Evolutionary conservation across 257 asterid genomes (phyloP), one percentile per base, ranked within the genome.

Genomic region (Gardenia jasminoides): DNA sequence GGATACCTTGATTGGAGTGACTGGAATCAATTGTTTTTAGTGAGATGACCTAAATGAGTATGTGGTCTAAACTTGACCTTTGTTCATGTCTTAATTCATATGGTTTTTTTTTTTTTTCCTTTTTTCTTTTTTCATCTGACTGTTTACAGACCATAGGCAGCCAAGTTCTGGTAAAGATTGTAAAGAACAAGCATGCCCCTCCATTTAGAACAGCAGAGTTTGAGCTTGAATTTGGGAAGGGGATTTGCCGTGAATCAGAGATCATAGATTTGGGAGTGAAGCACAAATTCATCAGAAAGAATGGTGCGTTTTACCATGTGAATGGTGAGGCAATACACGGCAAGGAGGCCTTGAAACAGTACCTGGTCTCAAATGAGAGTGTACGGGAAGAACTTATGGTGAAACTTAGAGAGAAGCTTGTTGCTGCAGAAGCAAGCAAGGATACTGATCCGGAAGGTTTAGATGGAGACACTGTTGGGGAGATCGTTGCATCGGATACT

Each of bases 131-230:
- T 46, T 7, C n/a, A n/a, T 36, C 2, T 36, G 26, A 74, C 56
- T 76, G 26, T 73, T 39, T 75, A 85, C 89, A 93, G 99, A 80
- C 91, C n/a, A 62, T 88, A 74, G 99, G 97, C 81, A 94, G 91
- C 88, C 93, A 88, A 88, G 93, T 94, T 41, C n/a, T 77, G 3
- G 98, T 93, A 78, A 94, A 94, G 92, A 91, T 94, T 62, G 95
- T 94, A 64, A 94, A 94, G 88, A 94, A 93, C 89, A 94, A 94
- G 84, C 99, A 91, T 39, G 98, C 99, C 1, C 96, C 98, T 83
- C 98, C 98, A 31, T 93, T 92, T 74, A 90, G 83, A 88, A 90
- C 87, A 10, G 97, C 90, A 7, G 89, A 89, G 78, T 92, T 93
- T 67, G 99, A 94, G 88, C 91, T 94, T 6, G 94, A 89, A 84